Evolutionary conservation across 2,329 filamentous ascomycete species (phyloP), one percentile per base, ranked within the genome.

Genomic region (Trichoderma citrinoviride): DNA sequence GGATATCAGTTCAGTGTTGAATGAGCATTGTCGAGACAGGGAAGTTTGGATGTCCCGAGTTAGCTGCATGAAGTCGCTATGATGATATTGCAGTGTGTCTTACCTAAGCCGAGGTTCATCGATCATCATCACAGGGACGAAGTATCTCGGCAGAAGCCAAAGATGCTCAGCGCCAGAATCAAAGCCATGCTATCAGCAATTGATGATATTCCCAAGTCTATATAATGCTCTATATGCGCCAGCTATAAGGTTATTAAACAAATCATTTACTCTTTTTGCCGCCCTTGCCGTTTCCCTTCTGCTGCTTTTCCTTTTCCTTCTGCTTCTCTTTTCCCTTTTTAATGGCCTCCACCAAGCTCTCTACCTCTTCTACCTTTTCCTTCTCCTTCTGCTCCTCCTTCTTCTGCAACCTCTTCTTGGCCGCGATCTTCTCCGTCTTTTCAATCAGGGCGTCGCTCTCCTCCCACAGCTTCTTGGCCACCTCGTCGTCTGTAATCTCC

Each of bases 391-490:
- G 81, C 66, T 75, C 71, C 53, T 78, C 76, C 72, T 79, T 83
- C 53, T 76, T 71, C 25, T 70, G 71, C 1, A 79, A 80, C 55
- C 81, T 73, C 70, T 82, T 84, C 8, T 78, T 77, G 0, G 93
- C 93, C 25, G 89, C 86, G 73, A 90, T 86, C 79, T 91, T 96
- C 77, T 98, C 93, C 15, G 89, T 85, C 70, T 85, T 84, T 75
- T 96, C 89, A 64, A 98, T 89, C 68, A 96, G 85, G 73, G 87
- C 87, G 72, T 97, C 93, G 73, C 91, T 97, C 65, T 91, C 88
- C 73, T 96, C 87, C 94, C 94, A 99, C 17, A 99, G 80, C 75
- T 88, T 86, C 83, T 96, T 93, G 65, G 92, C 93, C 33, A 91
- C 79, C 21, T 84, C 85, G 68, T 96, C 93, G 73, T 96, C 90